Base-by-base conservation (phyloP, 1,139 yeast genomes). In the Magnusiomyces fungicola region DNA sequence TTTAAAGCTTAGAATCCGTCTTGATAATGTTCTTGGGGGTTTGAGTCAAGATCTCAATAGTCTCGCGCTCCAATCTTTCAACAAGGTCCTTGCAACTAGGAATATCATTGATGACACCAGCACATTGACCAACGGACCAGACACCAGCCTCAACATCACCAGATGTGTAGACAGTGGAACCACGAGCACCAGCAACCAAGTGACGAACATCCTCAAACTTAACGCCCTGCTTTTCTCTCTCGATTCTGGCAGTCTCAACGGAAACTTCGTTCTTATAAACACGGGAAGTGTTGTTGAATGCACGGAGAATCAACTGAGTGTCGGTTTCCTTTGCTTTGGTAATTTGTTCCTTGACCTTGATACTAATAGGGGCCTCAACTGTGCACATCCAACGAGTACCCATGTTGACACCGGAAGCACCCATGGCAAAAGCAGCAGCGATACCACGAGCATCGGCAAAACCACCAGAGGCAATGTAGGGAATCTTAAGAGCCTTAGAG, bases 331-430 rank as follows among this genome's bases (percentile, higher is more conserved):
- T 50, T 23, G 65, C 66, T 21, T 52, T 53, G 22, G 63, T 67
- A 47, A 66, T 64, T 24, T 63, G 62, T 52, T 57, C 52, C 55
- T 66, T 66, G 57, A 66, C 61, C 41, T 58, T 59, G 27, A 56
- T 55, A 53, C 66, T 68, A 33, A 66, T 53, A 23, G 69, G 69
- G 7, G 69, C 60, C 48, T 66, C 69, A 4, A 50, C 59, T 7
- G 69, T 66, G 45, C 66, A 61, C 57, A 66, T 47, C 55, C 61
- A 64, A 19, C 69, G 61, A 3, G 69, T 63, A 21, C 69, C 69
- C 69, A 66, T 66, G 51, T 64, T 65, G 46, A 64, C 65, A 24
- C 53, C 69, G 16, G 48, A 51, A 5, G 69, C 69, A 5, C 69
- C 69, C 30, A 66, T 56, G 1, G 68, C 61, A 45, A 66, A 58